These are phyloP conservation scores for Penicillium robsamsonii DNA, from an alignment of 495 filamentous ascomycete genomes.

Conservation along the genomic window DNA sequence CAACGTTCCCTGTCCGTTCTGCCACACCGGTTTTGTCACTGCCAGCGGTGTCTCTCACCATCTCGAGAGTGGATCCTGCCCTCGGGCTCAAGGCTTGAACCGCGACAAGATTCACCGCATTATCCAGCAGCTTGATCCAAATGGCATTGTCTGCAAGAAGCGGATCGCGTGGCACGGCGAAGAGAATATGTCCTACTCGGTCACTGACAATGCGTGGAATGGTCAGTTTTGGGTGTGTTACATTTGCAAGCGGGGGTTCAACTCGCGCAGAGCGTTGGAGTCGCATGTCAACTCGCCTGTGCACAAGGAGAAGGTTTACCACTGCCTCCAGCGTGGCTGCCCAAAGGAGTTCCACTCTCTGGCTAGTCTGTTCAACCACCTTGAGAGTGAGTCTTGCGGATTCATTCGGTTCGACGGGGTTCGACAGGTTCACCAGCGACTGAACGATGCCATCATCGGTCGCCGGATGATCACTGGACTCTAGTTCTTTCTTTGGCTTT, in stretches of 20 bases:
- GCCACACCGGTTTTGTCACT: constrained; percentile 34
- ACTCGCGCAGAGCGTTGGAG: constrained; percentile 19
- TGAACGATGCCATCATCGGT: background rate
- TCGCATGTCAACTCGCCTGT: constrained; percentile 37
- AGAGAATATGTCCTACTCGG: constrained; percentile 15
- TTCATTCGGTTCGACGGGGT: constrained; percentile 50
- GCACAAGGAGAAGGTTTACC: constrained; percentile 51
- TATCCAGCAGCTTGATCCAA: constrained; percentile 32
- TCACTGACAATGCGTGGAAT: constrained; percentile 35
- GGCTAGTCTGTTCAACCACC: constrained; percentile 51
- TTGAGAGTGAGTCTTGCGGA: constrained; percentile 54
- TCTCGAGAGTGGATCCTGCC: constrained; percentile 44
- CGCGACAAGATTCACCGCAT: constrained; percentile 36
- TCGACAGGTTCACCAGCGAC: constrained; percentile 6
- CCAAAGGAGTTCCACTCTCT: constrained; percentile 45
- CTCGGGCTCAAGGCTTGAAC: constrained; percentile 33
- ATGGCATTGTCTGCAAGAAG: constrained; percentile 42
- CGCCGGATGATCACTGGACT: background rate
- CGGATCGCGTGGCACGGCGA: constrained; percentile 36
- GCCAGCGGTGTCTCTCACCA: constrained; percentile 47
- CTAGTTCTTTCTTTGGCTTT: background rate
- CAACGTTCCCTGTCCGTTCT: constrained; percentile 44
- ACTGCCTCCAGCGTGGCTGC: constrained; percentile 46
- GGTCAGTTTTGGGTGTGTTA: constrained; percentile 46
- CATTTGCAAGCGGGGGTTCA: constrained; percentile 41